Evolutionary conservation across 805 yeast species (phyloP).

Genomic region (Zygosaccharomyces siamensis): DNA sequence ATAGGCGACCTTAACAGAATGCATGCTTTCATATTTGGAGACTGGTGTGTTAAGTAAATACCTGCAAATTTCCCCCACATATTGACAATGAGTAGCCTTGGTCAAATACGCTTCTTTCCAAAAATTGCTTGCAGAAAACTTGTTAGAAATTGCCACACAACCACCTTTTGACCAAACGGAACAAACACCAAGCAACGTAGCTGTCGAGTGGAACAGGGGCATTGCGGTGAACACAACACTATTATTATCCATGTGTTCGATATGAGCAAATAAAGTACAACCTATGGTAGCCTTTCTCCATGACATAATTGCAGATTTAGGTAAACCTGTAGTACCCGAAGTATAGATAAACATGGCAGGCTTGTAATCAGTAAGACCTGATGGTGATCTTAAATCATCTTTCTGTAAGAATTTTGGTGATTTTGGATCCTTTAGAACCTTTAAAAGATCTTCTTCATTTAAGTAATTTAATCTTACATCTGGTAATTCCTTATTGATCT

Average conservation of each 20-base stretch:
- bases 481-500: conserved; percentile 38
- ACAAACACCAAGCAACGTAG: conserved; percentile 78
- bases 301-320: conserved; percentile 88
- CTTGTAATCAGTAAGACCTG: conserved; percentile 48
- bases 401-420: conserved; percentile 51
- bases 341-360: conserved; percentile 78
- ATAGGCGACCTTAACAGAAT: conserved; percentile 62
- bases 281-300: conserved; percentile 84
- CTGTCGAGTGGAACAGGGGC: conserved; percentile 96
- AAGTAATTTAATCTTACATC: conserved; percentile 44
- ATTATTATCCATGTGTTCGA: conserved; percentile 50
- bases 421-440: conserved; percentile 37
- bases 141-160: conserved; percentile 69
- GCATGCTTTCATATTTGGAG: conserved; percentile 61
- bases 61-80: conserved; percentile 93
- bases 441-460: conserved; percentile 46
- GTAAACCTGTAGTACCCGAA: conserved; percentile 92
- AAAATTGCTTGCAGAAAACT: conserved; percentile 76
- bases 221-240: conserved; percentile 78
- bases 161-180: conserved; percentile 67
- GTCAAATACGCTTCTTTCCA: conserved; percentile 82
- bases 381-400: conserved; percentile 52
- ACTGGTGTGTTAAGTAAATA: conserved; percentile 64
- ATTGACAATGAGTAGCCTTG: conserved; percentile 77
- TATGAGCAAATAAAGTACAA: conserved; percentile 60